These are phyloP conservation scores for Croton setiger DNA, from an alignment of 441 rosid species.

Conservation along the genomic window DNA sequence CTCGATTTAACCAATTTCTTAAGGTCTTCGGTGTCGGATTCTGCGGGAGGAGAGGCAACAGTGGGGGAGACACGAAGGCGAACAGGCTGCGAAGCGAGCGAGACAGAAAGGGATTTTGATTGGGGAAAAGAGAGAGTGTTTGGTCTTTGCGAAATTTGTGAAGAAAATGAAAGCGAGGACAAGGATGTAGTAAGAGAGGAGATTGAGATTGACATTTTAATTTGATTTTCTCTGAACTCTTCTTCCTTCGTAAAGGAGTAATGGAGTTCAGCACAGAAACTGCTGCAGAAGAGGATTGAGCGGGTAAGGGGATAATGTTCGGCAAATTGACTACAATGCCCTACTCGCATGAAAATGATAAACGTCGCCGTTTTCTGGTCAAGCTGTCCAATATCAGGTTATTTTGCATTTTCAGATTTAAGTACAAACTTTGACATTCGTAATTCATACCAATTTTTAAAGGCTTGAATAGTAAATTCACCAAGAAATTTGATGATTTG, in stretches of 20 bases:
- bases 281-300: not conserved
- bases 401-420: too few species aligned
- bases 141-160: slow-evolving; percentile 57
- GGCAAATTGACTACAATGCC: not conserved
- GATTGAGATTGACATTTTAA: slow-evolving; percentile 58
- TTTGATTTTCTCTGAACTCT: not conserved
- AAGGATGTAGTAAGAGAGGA: slow-evolving; percentile 58
- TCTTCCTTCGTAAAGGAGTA: not conserved
- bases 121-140: slow-evolving; percentile 33
- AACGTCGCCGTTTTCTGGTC: not conserved
- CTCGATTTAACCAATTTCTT: slow-evolving; percentile 74
- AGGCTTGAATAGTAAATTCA: too few species aligned
- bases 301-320: slow-evolving; percentile 16
- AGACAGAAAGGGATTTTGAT: slow-evolving; percentile 27
- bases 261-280: not conserved
- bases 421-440: too few species aligned
- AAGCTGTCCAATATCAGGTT: too few species aligned
- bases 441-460: too few species aligned
- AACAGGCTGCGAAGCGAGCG: slow-evolving; percentile 31
- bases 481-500: too few species aligned
- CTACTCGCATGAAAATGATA: not conserved
- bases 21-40: slow-evolving; percentile 45
- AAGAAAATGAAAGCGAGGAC: slow-evolving; percentile 75
- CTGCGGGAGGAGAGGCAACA: slow-evolving; percentile 39
- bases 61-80: slow-evolving; percentile 49